A percentile compares a stretch with the other conserved stretches of the same genome.
phyloP scores from a whole-genome alignment of 73 alveolate genomes.

The Paramecium biaurelia region DNA sequence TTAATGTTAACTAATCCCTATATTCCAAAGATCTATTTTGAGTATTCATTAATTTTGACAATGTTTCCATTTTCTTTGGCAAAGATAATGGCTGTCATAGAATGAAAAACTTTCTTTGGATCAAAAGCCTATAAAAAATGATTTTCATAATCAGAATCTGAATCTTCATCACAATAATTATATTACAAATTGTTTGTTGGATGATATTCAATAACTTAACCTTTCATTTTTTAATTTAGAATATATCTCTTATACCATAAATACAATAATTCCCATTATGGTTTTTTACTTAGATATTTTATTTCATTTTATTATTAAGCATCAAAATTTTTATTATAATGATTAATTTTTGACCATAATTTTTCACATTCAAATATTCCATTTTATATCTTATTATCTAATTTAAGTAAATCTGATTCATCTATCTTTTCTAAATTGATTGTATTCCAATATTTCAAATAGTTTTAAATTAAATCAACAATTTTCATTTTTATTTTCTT shows the following conservation, averaged over 20 bases:
- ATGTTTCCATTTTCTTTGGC: not conserved
- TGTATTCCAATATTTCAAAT: not conserved
- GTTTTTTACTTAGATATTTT: not conserved
- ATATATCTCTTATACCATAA: not conserved
- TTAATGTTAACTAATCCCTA: not conserved
- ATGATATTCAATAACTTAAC: not conserved
- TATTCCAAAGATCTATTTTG: not conserved
- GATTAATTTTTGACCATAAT: not conserved
- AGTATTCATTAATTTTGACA: not conserved
- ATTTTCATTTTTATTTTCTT: not conserved
- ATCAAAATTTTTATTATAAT: not conserved
- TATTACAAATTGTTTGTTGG: not conserved
- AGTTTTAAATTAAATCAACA: not conserved
- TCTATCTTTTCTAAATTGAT: not conserved
- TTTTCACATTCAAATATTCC: not conserved
- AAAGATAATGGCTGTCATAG: not conserved
- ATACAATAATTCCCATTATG: not conserved
- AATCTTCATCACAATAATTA: not conserved
- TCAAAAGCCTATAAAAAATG: not conserved
- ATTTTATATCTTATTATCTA: not conserved
- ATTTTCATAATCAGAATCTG: slow-evolving; percentile 20
- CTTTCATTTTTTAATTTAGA: not conserved
- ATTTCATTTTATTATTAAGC: not conserved
- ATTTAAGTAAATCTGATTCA: not conserved
- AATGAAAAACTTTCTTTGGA: not conserved